phyloP scores from a whole-genome alignment of 148 eudicot genomes.

The Euryodendron excelsum region DNA sequence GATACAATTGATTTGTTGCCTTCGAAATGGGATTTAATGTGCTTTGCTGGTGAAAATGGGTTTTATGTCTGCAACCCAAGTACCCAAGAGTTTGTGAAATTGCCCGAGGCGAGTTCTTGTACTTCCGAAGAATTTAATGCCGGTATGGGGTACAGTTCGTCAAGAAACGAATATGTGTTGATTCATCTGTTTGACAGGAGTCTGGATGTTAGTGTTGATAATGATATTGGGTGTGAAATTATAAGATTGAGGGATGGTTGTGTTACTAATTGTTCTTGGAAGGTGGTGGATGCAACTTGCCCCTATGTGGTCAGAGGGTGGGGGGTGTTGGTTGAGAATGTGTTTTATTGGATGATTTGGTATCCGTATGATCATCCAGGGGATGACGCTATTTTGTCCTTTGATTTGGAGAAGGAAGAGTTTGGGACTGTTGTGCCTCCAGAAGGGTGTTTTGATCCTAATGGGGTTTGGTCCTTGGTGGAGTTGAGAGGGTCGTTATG shows the following conservation, averaged over 20 bases:
- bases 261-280: constrained; percentile 12
- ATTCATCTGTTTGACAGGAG: constrained; percentile 21
- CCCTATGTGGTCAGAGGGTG: constrained; percentile 20
- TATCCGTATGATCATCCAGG: constrained; percentile 15
- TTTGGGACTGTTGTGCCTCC: constrained; percentile 20
- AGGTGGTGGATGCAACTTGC: constrained; percentile 5
- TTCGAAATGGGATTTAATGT: constrained; percentile 20
- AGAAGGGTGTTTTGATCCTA: constrained; percentile 20
- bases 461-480: constrained; percentile 16
- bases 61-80: constrained; percentile 25
- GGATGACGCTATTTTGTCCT: constrained; percentile 17
- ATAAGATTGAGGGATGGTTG: constrained; percentile 15
- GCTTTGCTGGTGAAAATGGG: constrained; percentile 15
- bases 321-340: constrained; percentile 22
- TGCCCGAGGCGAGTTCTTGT: constrained; percentile 24
- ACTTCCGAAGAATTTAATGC: constrained; percentile 21
- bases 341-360: constrained; percentile 29
- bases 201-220: constrained; percentile 17
- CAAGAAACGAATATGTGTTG: constrained; percentile 16
- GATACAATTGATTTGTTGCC: constrained; percentile 10
- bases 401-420: constrained; percentile 18
- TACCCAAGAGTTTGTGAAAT: constrained; percentile 16
- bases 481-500: constrained; percentile 22
- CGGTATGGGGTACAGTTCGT: constrained; percentile 13
- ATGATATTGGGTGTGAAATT: constrained; percentile 21